These are phyloP conservation scores for Tetrahymena malaccensis DNA, from an alignment of 73 alveolate species.

Conservation along the genomic window DNA sequence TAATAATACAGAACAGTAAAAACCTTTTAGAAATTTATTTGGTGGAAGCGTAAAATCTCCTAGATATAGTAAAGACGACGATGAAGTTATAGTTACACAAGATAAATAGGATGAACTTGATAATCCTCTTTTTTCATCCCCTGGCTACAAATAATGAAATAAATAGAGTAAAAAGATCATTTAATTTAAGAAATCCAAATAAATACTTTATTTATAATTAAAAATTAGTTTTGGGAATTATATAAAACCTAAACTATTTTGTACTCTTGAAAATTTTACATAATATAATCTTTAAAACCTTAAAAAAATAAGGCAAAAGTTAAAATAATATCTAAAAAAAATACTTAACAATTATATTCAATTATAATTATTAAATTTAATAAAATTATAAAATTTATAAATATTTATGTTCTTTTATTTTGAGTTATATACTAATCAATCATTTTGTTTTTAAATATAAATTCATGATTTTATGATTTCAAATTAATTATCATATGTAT, in stretches of 20 bases:
- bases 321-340: not conserved
- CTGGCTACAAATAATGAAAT: not conserved
- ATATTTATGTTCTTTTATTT: too few species aligned
- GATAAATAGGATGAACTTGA: not conserved
- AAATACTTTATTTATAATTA: too few species aligned
- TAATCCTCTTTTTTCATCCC: not conserved
- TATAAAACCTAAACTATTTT: too few species aligned
- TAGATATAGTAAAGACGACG: not conserved
- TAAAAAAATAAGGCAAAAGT: not conserved
- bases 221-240: not conserved
- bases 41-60: not conserved
- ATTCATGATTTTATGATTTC: too few species aligned
- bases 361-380: too few species aligned
- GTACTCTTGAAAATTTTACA: too few species aligned
- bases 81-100: not conserved
- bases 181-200: not conserved
- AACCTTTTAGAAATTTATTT: not conserved
- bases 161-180: not conserved
- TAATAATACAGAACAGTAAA: not conserved
- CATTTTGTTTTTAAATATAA: not conserved
- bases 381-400: too few species aligned
- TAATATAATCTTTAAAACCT: not conserved
- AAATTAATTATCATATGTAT: too few species aligned
- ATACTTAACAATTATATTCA: not conserved
- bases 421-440: not conserved